Evolutionary conservation across 768 basidiomycete genomes (phyloP).

Genomic region (Chalciporus chontae): DNA sequence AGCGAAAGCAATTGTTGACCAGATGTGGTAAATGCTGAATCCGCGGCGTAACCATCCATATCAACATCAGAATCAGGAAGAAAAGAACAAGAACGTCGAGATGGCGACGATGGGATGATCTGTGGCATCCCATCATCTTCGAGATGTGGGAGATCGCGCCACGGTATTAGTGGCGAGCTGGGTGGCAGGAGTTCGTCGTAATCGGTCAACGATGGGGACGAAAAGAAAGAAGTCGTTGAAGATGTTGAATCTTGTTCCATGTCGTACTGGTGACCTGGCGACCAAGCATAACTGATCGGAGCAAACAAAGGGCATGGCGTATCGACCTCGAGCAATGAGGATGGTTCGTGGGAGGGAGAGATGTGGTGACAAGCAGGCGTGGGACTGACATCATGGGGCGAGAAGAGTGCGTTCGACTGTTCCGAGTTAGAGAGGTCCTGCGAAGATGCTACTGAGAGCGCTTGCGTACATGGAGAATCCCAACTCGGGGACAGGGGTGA

Average conservation of each 20-base stretch:
- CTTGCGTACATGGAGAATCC: slow-evolving; percentile 16
- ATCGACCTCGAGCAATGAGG: slow-evolving; percentile 26
- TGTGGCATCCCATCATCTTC: slow-evolving; percentile 24
- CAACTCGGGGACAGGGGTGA: slow-evolving; percentile 37
- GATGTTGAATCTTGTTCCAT: slow-evolving; percentile 13
- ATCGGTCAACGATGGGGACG: slow-evolving; percentile 23
- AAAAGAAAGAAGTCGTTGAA: slow-evolving; percentile 8
- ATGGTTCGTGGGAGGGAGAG: slow-evolving; percentile 13
- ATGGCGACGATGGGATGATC: slow-evolving; percentile 27
- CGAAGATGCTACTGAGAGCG: slow-evolving; percentile 11
- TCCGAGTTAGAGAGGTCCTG: slow-evolving; percentile 19
- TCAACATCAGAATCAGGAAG: slow-evolving; percentile 31
- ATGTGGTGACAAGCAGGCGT: slow-evolving; percentile 13
- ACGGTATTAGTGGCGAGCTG: slow-evolving; percentile 31
- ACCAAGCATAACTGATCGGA: slow-evolving; percentile 25
- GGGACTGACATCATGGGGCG: slow-evolving; percentile 7
- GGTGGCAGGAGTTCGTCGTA: slow-evolving; percentile 20
- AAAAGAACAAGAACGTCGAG: slow-evolving; percentile 24
- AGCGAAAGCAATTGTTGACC: slow-evolving; percentile 33
- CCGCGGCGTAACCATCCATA: slow-evolving; percentile 18
- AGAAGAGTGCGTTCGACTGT: slow-evolving; percentile 18
- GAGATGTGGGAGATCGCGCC: slow-evolving; percentile 30
- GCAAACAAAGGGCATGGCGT: slow-evolving; percentile 13
- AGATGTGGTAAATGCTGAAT: slow-evolving; percentile 13
- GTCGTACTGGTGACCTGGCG: slow-evolving; percentile 7